A percentile compares a stretch with the other conserved stretches of the same genome.
These are phyloP conservation scores for Pholiota molesta DNA, from an alignment of 768 basidiomycete genomes.

Conservation along the genomic window DNA sequence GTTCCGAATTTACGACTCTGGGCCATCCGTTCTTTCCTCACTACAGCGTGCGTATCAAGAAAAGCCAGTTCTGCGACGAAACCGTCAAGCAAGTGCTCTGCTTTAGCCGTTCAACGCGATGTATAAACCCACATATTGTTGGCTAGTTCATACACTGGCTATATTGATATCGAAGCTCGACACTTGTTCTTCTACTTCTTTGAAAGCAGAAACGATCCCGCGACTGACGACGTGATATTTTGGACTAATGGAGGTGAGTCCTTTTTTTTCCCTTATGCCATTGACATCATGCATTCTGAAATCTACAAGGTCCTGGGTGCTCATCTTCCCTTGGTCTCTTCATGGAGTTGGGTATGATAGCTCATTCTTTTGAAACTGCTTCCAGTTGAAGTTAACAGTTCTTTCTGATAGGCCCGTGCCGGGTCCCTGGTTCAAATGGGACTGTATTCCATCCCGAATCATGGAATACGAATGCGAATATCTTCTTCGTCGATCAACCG, in stretches of 20 bases:
- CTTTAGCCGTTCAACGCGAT: not conserved
- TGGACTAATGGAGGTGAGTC: slow-evolving; percentile 51
- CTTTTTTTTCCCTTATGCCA: not conserved
- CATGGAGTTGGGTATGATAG: slow-evolving; percentile 70
- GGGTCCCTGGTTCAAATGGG: slow-evolving; percentile 51
- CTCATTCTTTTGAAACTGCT: slow-evolving; percentile 8
- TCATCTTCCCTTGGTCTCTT: slow-evolving; percentile 61
- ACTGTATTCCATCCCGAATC: slow-evolving; percentile 59
- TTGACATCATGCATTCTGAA: not conserved
- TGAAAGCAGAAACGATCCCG: slow-evolving; percentile 63
- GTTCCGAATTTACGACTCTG: slow-evolving; percentile 37
- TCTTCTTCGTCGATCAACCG: slow-evolving; percentile 67
- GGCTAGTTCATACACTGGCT: slow-evolving; percentile 59
- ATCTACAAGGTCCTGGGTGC: slow-evolving; percentile 41
- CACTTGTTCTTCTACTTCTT: slow-evolving; percentile 81
- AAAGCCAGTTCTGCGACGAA: slow-evolving; percentile 55
- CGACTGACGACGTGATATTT: slow-evolving; percentile 61
- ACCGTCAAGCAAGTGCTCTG: slow-evolving; percentile 49
- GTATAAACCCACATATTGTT: not conserved
- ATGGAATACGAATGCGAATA: slow-evolving; percentile 70
- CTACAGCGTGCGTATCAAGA: slow-evolving; percentile 61
- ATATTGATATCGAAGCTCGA: slow-evolving; percentile 63
- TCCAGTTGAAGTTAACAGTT: slow-evolving; percentile 11
- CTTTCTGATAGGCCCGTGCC: slow-evolving; percentile 60
- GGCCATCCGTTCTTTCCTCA: slow-evolving; percentile 52